phyloP scores from a whole-genome alignment of 345 rosid genomes.

The Linum usitatissimum region DNA sequence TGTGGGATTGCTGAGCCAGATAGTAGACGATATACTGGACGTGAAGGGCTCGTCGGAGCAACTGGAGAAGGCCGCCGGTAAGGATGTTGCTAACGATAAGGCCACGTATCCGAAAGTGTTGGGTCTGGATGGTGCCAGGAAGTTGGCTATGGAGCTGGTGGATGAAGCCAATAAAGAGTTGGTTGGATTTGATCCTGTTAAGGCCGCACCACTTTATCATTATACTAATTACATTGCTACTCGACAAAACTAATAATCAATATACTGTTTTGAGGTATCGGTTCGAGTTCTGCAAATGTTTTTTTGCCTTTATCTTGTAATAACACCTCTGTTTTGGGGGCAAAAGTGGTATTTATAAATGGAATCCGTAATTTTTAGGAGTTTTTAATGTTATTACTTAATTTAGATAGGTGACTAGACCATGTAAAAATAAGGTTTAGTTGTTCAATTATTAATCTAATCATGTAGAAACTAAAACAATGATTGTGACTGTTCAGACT shows the following conservation, averaged over 20 bases:
- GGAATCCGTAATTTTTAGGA: no score
- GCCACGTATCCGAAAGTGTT: conserved; percentile 1
- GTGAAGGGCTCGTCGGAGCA: not conserved
- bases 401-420: no score
- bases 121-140: conserved; percentile 1
- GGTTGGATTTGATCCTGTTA: not conserved
- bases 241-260: not conserved
- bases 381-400: no score
- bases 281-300: not conserved
- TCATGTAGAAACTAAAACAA: no score
- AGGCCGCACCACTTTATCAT: not conserved
- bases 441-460: no score
- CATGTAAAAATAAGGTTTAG: no score
- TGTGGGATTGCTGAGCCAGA: not conserved
- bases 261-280: no score
- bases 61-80: not conserved
- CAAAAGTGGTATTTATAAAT: no score
- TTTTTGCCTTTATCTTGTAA: no score
- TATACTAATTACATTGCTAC: not conserved
- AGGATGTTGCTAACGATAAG: not conserved
- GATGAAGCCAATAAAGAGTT: not conserved
- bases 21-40: not conserved
- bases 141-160: not conserved
- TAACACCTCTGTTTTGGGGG: not conserved
- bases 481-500: no score